Evolutionary conservation across 139 green algal species (phyloP).

Genomic region (Parachlorella kessleri): DNA sequence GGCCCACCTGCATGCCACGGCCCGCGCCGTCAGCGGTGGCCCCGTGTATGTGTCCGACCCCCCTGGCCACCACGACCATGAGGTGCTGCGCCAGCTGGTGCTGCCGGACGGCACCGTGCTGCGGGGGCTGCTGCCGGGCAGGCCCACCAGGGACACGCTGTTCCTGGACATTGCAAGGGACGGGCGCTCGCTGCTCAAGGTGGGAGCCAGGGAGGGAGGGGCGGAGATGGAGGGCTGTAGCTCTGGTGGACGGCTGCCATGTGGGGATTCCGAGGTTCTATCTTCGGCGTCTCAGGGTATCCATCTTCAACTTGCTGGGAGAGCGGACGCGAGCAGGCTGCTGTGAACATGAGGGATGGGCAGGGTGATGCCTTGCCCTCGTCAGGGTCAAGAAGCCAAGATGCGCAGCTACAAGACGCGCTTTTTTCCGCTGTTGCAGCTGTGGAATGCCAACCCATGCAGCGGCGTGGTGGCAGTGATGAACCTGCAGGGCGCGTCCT

Average conservation of each 20-base stretch:
- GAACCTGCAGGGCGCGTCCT: slow-evolving; percentile 88
- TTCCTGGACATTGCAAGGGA: slow-evolving; percentile 88
- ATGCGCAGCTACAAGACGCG: no score
- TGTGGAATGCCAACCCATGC: slow-evolving; percentile 73
- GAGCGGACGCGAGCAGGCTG: no score
- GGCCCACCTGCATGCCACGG: slow-evolving; percentile 58
- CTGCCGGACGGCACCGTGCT: slow-evolving; percentile 72
- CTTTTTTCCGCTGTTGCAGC: no score
- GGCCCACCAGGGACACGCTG: slow-evolving; percentile 90
- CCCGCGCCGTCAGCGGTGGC: slow-evolving; percentile 59
- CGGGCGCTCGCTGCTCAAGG: slow-evolving; percentile 80
- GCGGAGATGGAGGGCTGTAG: no score
- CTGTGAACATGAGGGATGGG: no score
- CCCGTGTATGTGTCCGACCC: slow-evolving; percentile 88
- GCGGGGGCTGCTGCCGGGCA: slow-evolving; percentile 69
- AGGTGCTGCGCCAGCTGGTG: slow-evolving; percentile 70
- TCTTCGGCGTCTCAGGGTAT: no score
- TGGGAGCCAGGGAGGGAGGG: slow-evolving; percentile 17
- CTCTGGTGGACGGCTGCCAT: no score
- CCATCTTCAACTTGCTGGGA: no score
- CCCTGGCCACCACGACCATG: slow-evolving; percentile 81
- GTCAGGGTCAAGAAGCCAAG: no score
- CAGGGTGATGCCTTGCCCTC: no score
- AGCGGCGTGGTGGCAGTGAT: slow-evolving; percentile 81
- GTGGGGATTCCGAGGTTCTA: no score